Evolutionary conservation across 352 stramenopile species (phyloP).

Genomic region (Phytophthora europaea): DNA sequence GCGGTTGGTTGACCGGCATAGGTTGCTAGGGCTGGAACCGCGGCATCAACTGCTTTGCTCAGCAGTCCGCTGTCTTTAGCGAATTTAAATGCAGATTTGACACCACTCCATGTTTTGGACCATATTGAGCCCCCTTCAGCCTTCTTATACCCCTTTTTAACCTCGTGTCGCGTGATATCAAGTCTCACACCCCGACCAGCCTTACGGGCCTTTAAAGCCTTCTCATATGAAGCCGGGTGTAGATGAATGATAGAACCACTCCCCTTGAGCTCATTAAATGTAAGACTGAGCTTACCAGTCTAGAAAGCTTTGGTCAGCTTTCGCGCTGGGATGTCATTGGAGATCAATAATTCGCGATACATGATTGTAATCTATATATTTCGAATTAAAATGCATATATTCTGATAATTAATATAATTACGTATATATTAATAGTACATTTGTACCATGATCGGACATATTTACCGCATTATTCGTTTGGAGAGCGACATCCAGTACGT

Average conservation of each 20-base stretch:
- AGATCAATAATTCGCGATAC: too few relatives aligned
- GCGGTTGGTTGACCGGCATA: neutral
- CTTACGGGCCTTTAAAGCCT: neutral
- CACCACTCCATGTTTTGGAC: neutral
- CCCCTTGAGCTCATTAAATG: neutral
- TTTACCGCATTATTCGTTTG: too few relatives aligned
- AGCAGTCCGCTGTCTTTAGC: neutral
- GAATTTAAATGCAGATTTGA: slow-evolving; percentile 13
- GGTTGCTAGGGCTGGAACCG: neutral
- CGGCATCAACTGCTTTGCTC: neutral
- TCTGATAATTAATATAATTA: too few relatives aligned
- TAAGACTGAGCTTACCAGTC: neutral
- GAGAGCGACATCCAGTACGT: too few relatives aligned
- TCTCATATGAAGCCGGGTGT: neutral
- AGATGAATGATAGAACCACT: neutral
- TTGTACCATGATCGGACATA: too few relatives aligned
- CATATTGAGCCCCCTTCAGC: too few relatives aligned
- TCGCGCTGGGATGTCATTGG: too few relatives aligned
- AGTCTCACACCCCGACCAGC: neutral
- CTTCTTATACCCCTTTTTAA: neutral
- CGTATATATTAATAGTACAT: too few relatives aligned
- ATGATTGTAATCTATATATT: too few relatives aligned
- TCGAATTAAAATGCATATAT: too few relatives aligned
- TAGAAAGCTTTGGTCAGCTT: neutral
- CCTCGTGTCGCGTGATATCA: too few relatives aligned